phyloP scores from a whole-genome alignment of 768 basidiomycete species.

The Thelephora ganbajun region DNA sequence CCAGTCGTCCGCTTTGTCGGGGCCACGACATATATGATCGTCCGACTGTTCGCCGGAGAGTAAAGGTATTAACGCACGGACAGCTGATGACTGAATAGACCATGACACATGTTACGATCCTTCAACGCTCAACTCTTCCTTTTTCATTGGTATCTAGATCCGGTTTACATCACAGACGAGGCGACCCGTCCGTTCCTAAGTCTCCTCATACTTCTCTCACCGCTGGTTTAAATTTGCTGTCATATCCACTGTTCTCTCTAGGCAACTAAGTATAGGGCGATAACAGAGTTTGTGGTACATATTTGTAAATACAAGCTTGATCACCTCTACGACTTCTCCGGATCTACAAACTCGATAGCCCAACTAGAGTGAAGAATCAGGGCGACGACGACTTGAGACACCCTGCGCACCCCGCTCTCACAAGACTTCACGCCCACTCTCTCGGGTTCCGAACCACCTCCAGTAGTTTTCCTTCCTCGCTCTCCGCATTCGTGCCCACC shows the following conservation, averaged over 20 bases:
- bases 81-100: neutral
- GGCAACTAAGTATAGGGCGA: no score
- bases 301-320: no score
- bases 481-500: slow-evolving; percentile 32
- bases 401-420: no score
- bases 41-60: slow-evolving; percentile 84
- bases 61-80: slow-evolving; percentile 19
- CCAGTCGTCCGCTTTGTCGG: slow-evolving; percentile 79
- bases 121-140: neutral
- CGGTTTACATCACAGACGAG: no score
- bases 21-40: slow-evolving; percentile 66
- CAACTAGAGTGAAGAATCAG: no score
- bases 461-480: slow-evolving; percentile 35
- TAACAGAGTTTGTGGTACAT: no score
- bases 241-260: neutral
- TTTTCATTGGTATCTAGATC: neutral
- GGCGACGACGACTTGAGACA: no score
- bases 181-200: no score
- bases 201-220: neutral
- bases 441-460: slow-evolving; percentile 33
- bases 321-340: no score
- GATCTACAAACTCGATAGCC: no score
- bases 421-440: slow-evolving; percentile 25
- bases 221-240: neutral
- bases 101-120: neutral